These are phyloP conservation scores for Helianthus tuberosus DNA, from an alignment of 129 eudicot genomes.

Conservation along the genomic window DNA sequence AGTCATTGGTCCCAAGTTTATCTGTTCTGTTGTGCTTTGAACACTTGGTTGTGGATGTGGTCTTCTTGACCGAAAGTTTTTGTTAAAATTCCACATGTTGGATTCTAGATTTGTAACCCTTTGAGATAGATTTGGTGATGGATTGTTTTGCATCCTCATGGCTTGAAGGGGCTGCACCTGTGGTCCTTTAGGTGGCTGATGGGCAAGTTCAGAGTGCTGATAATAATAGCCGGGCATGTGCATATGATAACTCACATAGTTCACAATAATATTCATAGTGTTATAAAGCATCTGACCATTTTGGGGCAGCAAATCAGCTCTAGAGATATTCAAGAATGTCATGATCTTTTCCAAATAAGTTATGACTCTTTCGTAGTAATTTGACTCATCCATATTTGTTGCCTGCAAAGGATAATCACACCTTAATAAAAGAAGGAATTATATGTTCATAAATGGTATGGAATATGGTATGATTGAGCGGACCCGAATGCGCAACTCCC, in stretches of 20 bases:
- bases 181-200: constrained; percentile 16
- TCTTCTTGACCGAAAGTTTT: constrained; percentile 19
- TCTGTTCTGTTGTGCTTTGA: constrained; percentile 9
- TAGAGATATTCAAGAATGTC: constrained; percentile 16
- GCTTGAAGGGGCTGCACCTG: constrained; percentile 15
- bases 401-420: constrained; percentile 26
- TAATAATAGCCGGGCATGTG: background rate
- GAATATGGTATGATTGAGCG: constrained; percentile 14
- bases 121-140: constrained; percentile 5
- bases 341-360: constrained; percentile 23
- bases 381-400: background rate
- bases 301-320: constrained; percentile 8
- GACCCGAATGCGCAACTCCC: constrained; percentile 14
- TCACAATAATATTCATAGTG: constrained; percentile 7
- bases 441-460: background rate
- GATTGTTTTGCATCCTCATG: background rate
- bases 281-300: background rate
- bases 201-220: background rate
- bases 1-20: background rate
- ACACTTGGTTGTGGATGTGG: constrained; percentile 3
- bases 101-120: constrained; percentile 22
- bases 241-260: constrained; percentile 12
- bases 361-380: constrained; percentile 8
- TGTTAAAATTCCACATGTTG: constrained; percentile 3
- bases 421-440: constrained; percentile 5